phyloP scores from a whole-genome alignment of 495 filamentous ascomycete species.

The Hyaloscypha finlandica region DNA sequence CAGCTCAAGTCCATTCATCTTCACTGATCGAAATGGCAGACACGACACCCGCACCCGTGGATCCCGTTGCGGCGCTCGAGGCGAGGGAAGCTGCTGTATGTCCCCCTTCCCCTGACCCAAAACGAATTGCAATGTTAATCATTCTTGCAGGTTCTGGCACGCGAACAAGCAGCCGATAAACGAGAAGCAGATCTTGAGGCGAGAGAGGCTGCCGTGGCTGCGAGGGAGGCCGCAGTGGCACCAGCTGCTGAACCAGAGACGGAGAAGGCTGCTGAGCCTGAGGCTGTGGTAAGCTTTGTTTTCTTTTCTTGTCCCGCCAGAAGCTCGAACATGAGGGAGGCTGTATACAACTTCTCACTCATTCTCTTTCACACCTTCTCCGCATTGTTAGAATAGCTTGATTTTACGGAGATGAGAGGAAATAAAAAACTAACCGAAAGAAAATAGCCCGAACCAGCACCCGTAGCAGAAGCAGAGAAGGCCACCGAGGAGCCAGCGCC shows the following conservation, averaged over 20 bases:
- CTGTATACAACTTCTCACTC: neutral
- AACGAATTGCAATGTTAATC: no score
- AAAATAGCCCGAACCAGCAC: constrained; percentile 3
- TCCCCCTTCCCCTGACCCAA: neutral
- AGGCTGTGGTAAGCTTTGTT: neutral
- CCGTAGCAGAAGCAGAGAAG: neutral
- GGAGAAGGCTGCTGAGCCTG: constrained; percentile 3
- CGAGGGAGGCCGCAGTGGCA: constrained; percentile 4
- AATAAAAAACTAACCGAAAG: neutral
- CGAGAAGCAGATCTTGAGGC: constrained; percentile 13
- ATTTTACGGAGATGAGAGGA: no score
- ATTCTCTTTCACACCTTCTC: neutral
- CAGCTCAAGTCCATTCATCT: constrained; percentile 10
- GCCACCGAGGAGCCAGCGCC: neutral
- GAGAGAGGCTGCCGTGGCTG: constrained; percentile 13
- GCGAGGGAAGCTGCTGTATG: constrained; percentile 25
- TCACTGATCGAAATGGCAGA: constrained; percentile 23
- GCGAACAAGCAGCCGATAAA: constrained; percentile 11
- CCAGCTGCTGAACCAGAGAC: constrained; percentile 1
- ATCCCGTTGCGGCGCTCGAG: constrained; percentile 10
- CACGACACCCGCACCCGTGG: neutral
- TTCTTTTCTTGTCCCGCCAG: no score
- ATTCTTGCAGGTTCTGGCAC: constrained; percentile 8
- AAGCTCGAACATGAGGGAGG: no score
- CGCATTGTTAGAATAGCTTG: no score